Conservation (phyloP, 768 basidiomycete genomes). For the Austroboletus eburneus region DNA sequence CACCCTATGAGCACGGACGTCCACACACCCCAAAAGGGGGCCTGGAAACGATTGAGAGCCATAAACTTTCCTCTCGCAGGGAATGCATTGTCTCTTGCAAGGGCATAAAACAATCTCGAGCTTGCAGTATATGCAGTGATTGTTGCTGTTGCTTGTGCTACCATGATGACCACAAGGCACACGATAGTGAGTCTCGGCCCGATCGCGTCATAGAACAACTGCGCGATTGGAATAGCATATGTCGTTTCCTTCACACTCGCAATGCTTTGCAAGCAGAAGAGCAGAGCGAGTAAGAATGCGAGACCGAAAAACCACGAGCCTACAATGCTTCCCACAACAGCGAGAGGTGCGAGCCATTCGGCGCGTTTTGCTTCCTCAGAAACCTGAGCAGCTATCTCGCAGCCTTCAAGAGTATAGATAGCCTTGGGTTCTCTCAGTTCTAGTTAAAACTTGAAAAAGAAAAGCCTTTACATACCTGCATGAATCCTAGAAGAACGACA, state of each 20-base stretch:
- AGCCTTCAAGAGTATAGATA: constrained; percentile 58
- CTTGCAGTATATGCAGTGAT: constrained; percentile 57
- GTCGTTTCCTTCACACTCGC: constrained; percentile 44
- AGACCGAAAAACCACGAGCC: constrained; percentile 57
- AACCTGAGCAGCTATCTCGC: constrained; percentile 61
- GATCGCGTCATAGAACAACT: constrained; percentile 53
- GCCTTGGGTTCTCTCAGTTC: constrained; percentile 30
- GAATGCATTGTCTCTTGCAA: constrained; percentile 51
- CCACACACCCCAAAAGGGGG: constrained; percentile 55
- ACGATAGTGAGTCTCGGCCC: constrained; percentile 44
- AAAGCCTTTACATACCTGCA: constrained; percentile 16
- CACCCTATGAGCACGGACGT: constrained; percentile 49
- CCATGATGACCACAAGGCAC: constrained; percentile 45
- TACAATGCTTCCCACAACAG: constrained; percentile 51
- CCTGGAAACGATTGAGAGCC: constrained; percentile 49
- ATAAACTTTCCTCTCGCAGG: constrained; percentile 45
- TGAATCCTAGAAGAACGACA: constrained; percentile 55
- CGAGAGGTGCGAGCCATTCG: constrained; percentile 53
- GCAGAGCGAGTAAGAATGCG: constrained; percentile 53
- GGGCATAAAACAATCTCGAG: constrained; percentile 52
- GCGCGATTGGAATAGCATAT: constrained; percentile 57
- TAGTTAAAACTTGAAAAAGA: background rate
- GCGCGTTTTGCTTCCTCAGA: constrained; percentile 57
- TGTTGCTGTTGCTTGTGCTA: constrained; percentile 53
- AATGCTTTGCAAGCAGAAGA: constrained; percentile 55